phyloP scores from a whole-genome alignment of 306 rosid genomes.

The Cicer cuneatum region DNA sequence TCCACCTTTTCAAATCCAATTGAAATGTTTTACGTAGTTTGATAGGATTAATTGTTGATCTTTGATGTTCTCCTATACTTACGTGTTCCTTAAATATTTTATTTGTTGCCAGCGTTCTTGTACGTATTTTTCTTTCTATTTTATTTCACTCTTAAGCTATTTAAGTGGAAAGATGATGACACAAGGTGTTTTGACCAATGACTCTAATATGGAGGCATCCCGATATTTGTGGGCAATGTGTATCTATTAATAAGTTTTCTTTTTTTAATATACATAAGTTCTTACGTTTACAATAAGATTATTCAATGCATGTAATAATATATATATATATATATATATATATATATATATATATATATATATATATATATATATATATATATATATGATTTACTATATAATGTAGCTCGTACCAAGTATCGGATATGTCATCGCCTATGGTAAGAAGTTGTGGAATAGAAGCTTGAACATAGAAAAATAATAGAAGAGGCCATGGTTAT shows the following conservation, averaged over 20 bases:
- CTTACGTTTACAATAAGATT: too few relatives aligned
- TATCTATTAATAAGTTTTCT: not conserved
- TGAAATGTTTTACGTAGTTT: not conserved
- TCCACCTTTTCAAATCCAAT: not conserved
- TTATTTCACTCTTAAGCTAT: constrained; percentile 7
- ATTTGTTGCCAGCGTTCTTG: not conserved
- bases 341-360: too few relatives aligned
- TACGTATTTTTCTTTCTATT: not conserved
- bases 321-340: too few relatives aligned
- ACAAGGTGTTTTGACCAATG: not conserved
- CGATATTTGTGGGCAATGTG: not conserved
- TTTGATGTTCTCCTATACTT: not conserved
- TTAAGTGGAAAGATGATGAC: constrained; percentile 20
- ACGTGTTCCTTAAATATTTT: not conserved
- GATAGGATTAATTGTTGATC: not conserved
- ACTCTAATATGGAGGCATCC: constrained; percentile 25
- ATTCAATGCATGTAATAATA: too few relatives aligned
- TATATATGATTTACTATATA: too few relatives aligned
- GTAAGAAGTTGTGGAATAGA: too few relatives aligned
- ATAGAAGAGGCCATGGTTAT: too few relatives aligned
- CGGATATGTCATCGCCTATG: too few relatives aligned
- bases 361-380: too few relatives aligned
- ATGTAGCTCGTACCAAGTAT: too few relatives aligned
- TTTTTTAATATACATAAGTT: too few relatives aligned
- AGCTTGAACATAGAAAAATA: too few relatives aligned